Base-by-base conservation (phyloP, 73 alveolate genomes). In the Paramecium tetraurelia region DNA sequence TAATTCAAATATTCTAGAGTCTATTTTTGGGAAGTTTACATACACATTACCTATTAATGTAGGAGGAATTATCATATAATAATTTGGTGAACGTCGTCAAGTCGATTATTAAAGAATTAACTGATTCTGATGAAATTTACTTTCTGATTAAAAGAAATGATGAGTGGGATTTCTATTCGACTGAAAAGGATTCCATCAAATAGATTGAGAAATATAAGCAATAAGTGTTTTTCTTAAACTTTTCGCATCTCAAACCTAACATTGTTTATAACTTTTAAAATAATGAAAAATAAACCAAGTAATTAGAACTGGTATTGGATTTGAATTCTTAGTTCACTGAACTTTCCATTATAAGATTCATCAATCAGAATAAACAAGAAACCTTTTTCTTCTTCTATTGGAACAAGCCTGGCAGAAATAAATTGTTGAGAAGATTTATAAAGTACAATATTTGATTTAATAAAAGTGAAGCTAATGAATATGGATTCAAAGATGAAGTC, bases 141-240 rank as follows among this genome's bases (percentile, higher is more conserved):
- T 80, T 80, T 35, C 20, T 80, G 9, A 80, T 80, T 3, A 41
- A 43, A 41, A 40, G 76, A 35, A 80, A 80, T 10, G 38, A 29
- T 12, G 90, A 80, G 7, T 80, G 90, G 90, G 90, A 41, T 80
- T 41, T 80, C 48, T 80, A 80, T 46, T 80, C 72, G 10, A 80
- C 90, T 4, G 90, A 80, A 12, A 43, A 80, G 6, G 90, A 80
- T 43, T 40, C 70, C 22, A 80, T 80, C 22, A 22, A 16, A 80
- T 48, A 40, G 7, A 22, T 80, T 20, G 43, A 41, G n/a, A 46
- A 80, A 35, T 8, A 18, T 14, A 44, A 46, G 70, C 12, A 80
- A 48, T 40, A 80, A 44, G 50, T 38, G 24, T 80, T 80, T 16
- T 44, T 80, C 14, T 9, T n/a, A 44, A 41, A 43, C 14, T 40